A percentile compares a stretch with the other conserved stretches of the same genome.
These are phyloP conservation scores for Colletotrichum nymphaeae DNA, from an alignment of 2,329 filamentous ascomycete genomes.

Conservation along the genomic window DNA sequence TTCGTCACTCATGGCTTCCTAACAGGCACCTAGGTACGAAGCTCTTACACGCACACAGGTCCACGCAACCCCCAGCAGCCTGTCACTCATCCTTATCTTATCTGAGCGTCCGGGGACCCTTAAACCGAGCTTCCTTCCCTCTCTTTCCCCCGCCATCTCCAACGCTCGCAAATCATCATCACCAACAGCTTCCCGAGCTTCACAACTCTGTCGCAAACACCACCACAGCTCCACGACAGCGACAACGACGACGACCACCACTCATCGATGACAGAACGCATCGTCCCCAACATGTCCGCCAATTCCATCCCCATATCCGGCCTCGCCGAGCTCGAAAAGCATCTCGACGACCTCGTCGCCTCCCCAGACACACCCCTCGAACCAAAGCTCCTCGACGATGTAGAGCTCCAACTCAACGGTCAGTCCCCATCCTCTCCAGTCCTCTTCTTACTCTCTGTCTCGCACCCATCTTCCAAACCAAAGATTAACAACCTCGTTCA, in stretches of 20 bases:
- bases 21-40: not conserved
- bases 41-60: not conserved
- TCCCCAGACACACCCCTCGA: conserved; percentile 56
- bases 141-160: conserved; percentile 15
- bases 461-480: not conserved
- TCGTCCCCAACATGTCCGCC: conserved; percentile 52
- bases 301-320: conserved; percentile 61
- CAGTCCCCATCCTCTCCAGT: conserved; percentile 19
- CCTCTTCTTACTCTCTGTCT: no score
- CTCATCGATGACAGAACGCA: conserved; percentile 42
- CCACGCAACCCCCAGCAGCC: not conserved
- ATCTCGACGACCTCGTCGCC: conserved; percentile 62
- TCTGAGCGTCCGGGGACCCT: conserved; percentile 30
- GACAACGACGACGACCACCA: conserved; percentile 32
- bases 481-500: not conserved
- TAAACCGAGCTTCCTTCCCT: conserved; percentile 1
- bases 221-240: conserved; percentile 15
- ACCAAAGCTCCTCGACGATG: conserved; percentile 66
- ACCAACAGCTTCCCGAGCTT: not conserved
- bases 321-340: conserved; percentile 64
- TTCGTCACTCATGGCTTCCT: not conserved
- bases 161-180: not conserved
- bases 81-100: conserved; percentile 16
- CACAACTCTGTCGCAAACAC: not conserved
- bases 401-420: conserved; percentile 70